Evolutionary conservation across 495 filamentous ascomycete genomes (phyloP), one percentile per base, ranked within the genome.

Genomic region (Aspergillus heteromorphus): DNA sequence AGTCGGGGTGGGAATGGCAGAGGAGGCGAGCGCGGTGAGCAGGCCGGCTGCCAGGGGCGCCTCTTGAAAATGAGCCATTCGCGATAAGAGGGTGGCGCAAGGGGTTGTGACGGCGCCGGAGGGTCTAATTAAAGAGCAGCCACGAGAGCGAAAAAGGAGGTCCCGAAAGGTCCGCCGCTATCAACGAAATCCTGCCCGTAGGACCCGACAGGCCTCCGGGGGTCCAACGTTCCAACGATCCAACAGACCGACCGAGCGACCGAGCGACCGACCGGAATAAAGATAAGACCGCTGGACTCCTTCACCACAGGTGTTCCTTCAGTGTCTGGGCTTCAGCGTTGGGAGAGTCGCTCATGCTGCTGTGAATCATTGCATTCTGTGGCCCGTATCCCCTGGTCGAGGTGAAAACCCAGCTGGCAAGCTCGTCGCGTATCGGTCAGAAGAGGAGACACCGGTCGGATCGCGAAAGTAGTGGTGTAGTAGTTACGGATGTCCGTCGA

Each of bases 1-100:
- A 13, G 53, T 56, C 7, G 67, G 60, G 8, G 65, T 58, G 10
- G 70, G 61, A 43, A 65, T 34, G 38, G 60, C 56, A 13, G 66
- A 56, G 20, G 67, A 59, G 17, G 59, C 48, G 45, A 73, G 51
- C 20, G 66, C 59, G 7, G 67, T 55, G 9, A 75, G 61, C 61
- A 69, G 59, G 49, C 59, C 59, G 20, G 59, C 62, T 65, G 62
- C 59, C 47, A 65, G 40, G 38, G 58, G 53, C 20, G 41, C 45
- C 23, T 65, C 62, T 34, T 54, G 59, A 41, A 40, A 29, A 18
- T 50, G 36, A 45, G 55, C 59, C 62, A 65, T 64, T 42, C 40
- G 50, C 43, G 38, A 42, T 9, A 40, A 47, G 41, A 14, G 40
- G 6, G 21, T 2, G 29, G 47, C 40, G 20, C 31, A 54, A 47